Percentiles rank a stretch among this genome's conserved stretches.
Evolutionary conservation across 768 basidiomycete genomes (phyloP).

Genomic region (Boletus barrowsii): DNA sequence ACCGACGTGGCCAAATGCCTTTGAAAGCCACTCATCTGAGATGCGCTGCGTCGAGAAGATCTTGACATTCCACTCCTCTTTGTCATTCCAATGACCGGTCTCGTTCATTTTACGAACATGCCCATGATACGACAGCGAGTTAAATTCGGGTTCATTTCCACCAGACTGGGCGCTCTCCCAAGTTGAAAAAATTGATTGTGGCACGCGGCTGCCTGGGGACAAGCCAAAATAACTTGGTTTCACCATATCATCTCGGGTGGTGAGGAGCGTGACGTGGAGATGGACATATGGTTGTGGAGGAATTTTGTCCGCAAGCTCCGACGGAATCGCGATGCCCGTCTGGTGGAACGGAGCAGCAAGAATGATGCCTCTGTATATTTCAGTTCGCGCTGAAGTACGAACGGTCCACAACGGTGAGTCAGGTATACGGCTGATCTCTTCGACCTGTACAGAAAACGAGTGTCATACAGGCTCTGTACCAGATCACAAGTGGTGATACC

Average conservation of each 20-base stretch:
- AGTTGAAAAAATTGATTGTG: constrained; percentile 72
- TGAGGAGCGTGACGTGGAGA: constrained; percentile 85
- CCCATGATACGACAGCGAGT: constrained; percentile 81
- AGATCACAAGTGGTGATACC: neutral
- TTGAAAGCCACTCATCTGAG: constrained; percentile 65
- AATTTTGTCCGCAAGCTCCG: constrained; percentile 48
- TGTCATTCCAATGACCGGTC: constrained; percentile 20
- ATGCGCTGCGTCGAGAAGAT: constrained; percentile 73
- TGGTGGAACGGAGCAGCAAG: constrained; percentile 85
- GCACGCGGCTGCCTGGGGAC: constrained; percentile 40
- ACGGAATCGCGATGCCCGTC: constrained; percentile 53
- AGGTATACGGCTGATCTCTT: constrained; percentile 45
- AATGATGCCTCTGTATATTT: constrained; percentile 70
- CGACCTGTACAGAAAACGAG: constrained; percentile 39
- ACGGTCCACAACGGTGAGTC: constrained; percentile 52
- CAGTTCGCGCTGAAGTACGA: constrained; percentile 43
- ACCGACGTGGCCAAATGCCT: constrained; percentile 66
- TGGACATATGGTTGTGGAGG: constrained; percentile 74
- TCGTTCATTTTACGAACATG: constrained; percentile 35
- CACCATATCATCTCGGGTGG: constrained; percentile 65
- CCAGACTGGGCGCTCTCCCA: constrained; percentile 55
- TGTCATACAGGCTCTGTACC: neutral
- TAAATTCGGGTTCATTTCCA: constrained; percentile 72
- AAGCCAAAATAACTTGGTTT: constrained; percentile 71
- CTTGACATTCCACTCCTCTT: constrained; percentile 71